These are phyloP conservation scores for Aquilaria sinensis DNA, from an alignment of 345 rosid species.

Conservation along the genomic window DNA sequence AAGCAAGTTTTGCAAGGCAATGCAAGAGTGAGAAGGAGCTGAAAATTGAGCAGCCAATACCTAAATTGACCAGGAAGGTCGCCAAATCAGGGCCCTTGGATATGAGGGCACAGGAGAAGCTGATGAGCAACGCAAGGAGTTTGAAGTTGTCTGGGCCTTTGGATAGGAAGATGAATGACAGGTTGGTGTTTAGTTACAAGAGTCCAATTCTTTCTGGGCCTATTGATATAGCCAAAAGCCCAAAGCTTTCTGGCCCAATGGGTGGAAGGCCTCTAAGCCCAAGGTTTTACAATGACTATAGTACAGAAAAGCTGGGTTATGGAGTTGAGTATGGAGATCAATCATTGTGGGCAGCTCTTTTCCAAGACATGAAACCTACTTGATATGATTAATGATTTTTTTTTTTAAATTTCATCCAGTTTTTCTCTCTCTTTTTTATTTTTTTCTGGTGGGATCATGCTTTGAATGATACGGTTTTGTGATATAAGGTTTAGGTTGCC, in stretches of 20 bases:
- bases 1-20: slow-evolving; percentile 26
- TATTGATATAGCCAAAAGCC: slow-evolving; percentile 39
- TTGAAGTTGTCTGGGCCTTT: slow-evolving; percentile 62
- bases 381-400: slow-evolving; percentile 15
- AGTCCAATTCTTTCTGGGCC: slow-evolving; percentile 41
- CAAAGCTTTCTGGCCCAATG: slow-evolving; percentile 41
- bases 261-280: slow-evolving; percentile 41
- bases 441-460: not conserved
- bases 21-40: slow-evolving; percentile 27
- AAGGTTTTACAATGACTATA: slow-evolving; percentile 17
- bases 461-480: too few relatives aligned
- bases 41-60: slow-evolving; percentile 21
- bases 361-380: slow-evolving; percentile 80
- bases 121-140: slow-evolving; percentile 17
- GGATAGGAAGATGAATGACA: slow-evolving; percentile 49
- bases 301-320: slow-evolving; percentile 18
- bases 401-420: not conserved
- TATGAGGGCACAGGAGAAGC: slow-evolving; percentile 29
- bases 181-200: slow-evolving; percentile 29
- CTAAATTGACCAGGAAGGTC: slow-evolving; percentile 27
- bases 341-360: slow-evolving; percentile 53
- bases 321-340: slow-evolving; percentile 31
- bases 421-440: not conserved
- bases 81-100: slow-evolving; percentile 76
- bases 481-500: too few relatives aligned